Evolutionary conservation across 148 eudicot genomes (phyloP), one percentile per base, ranked within the genome.

Genomic region (Gaultheria prostrata): DNA sequence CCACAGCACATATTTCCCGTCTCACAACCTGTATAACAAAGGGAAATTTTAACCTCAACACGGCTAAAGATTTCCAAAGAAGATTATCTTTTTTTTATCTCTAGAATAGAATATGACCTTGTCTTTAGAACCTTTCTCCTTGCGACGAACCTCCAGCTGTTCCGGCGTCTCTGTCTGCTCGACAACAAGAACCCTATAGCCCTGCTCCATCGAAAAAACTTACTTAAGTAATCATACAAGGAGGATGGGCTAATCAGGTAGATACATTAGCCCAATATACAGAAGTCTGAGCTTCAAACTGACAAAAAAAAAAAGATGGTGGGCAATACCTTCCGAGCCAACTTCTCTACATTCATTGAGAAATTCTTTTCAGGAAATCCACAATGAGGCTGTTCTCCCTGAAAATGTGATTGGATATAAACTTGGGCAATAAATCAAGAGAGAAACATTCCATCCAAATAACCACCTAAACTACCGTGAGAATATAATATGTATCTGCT

Each of bases 311-410:
- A 77, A 13, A 76, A 51, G 9, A 12, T 13, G 76, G 63, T 32
- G 54, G 24, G 83, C 87, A 76, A 77, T n/a, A 97, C 99, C 98
- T 97, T 97, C 86, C 90, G 90, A 49, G 98, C 99, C 88, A 97
- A 82, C 89, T 95, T 97, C 89, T 97, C 99, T 32, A 90, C 90
- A 85, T 97, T 89, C 77, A 91, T 80, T 76, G 95, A 88, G 82
- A 97, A 97, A 84, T 93, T 97, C 94, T 89, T 93, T 84, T 97
- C 99, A 26, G 99, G 99, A 83, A 97, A 97, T 83, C 99, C 99
- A 88, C 99, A 95, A 83, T 97, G 99, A 82, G 99, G 99, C 85
- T 97, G 99, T 73, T 93, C 96, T 84, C 99, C 99, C 99, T 97
- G 88, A 61, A 61, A 83, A 85, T 78, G 61, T 20, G 79, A 78